Evolutionary conservation across 1,284 basidiomycete species (phyloP).

Genomic region (Ceratobasidium sp.): DNA sequence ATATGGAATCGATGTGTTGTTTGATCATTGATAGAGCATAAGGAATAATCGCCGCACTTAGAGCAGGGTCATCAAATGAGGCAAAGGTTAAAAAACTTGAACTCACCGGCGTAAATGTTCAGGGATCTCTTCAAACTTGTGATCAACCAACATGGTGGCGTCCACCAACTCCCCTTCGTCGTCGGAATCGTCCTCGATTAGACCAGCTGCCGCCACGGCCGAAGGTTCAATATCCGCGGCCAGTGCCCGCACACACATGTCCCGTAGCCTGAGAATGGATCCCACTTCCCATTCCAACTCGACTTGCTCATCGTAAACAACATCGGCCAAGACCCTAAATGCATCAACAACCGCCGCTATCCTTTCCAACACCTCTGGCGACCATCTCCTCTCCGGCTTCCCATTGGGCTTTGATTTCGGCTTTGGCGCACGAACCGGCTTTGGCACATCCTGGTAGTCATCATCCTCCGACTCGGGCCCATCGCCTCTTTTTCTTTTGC

Average conservation of each 20-base stretch:
- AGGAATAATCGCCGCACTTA: conserved; percentile 23
- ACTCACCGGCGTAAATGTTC: conserved; percentile 31
- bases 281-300: not conserved
- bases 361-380: conserved; percentile 2
- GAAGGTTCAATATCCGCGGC: conserved; percentile 21
- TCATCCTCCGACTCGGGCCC: conserved; percentile 4
- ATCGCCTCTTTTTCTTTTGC: conserved; percentile 18
- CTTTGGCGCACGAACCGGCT: conserved; percentile 2
- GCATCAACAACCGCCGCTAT: conserved; percentile 23
- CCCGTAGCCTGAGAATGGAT: not conserved
- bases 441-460: conserved; percentile 4
- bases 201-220: not conserved
- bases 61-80: not conserved
- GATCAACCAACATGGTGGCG: conserved; percentile 15
- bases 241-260: conserved; percentile 8
- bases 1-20: conserved; percentile 27
- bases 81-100: not conserved
- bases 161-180: conserved; percentile 18
- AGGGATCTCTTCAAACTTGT: conserved; percentile 29
- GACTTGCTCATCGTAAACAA: conserved; percentile 26
- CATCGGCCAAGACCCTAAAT: conserved; percentile 20
- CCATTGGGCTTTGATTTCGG: not conserved
- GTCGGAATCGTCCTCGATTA: not conserved
- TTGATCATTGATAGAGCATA: conserved; percentile 32
- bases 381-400: conserved; percentile 17